A percentile compares a stretch with the other conserved stretches of the same genome.
phyloP scores from a whole-genome alignment of 148 eudicot genomes.

The Pharnaceum exiguum region DNA sequence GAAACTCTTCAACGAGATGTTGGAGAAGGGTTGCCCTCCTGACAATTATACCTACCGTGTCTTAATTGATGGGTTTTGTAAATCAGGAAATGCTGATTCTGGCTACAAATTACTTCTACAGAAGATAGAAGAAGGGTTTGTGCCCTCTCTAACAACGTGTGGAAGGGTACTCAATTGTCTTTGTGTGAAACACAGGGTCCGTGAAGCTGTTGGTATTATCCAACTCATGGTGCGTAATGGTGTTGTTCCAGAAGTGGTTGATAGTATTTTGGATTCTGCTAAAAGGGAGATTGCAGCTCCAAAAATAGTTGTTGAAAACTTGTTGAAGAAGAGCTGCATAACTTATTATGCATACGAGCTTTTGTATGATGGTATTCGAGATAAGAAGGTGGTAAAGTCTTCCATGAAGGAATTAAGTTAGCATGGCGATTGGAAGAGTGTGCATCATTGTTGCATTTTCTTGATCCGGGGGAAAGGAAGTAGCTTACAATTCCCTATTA shows the following conservation, averaged over 20 bases:
- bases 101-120: conserved; percentile 62
- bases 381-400: conserved; percentile 56
- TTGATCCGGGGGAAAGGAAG: too few relatives aligned
- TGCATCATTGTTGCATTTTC: too few relatives aligned
- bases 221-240: conserved; percentile 74
- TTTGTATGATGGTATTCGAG: conserved; percentile 76
- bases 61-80: conserved; percentile 87
- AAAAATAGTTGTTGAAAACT: conserved; percentile 83
- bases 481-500: too few relatives aligned
- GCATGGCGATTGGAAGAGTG: too few relatives aligned
- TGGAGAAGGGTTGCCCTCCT: conserved; percentile 45
- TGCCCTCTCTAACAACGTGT: conserved; percentile 61
- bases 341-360: conserved; percentile 83
- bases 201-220: conserved; percentile 66
- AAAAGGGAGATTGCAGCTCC: conserved; percentile 92
- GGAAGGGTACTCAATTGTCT: conserved; percentile 90
- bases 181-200: conserved; percentile 62
- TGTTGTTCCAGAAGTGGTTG: conserved; percentile 75
- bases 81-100: conserved; percentile 52
- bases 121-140: conserved; percentile 47
- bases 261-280: conserved; percentile 61
- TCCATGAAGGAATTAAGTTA: conserved; percentile 11
- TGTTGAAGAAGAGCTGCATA: conserved; percentile 80
- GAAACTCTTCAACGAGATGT: conserved; percentile 63
- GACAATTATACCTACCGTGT: conserved; percentile 72